Percentiles rank a stretch among this genome's conserved stretches.
Evolutionary conservation across 2,329 filamentous ascomycete genomes (phyloP).

Genomic region (Neurospora sp.): DNA sequence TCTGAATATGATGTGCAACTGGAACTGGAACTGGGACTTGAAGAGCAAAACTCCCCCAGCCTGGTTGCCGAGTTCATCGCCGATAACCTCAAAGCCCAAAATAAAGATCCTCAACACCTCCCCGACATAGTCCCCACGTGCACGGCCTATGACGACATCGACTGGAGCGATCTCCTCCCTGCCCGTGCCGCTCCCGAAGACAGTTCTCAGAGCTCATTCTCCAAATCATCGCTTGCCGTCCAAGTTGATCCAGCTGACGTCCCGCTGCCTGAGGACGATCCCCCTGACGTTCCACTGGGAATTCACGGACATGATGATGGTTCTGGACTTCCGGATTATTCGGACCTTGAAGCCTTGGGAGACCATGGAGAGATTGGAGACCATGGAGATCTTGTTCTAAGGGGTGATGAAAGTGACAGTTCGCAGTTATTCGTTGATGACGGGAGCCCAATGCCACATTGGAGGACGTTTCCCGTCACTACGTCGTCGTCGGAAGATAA

Average conservation of each 20-base stretch:
- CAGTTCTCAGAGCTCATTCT: neutral
- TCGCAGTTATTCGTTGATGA: neutral
- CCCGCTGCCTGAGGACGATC: neutral
- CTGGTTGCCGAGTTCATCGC: neutral
- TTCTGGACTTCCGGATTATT: neutral
- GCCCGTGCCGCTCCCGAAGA: neutral
- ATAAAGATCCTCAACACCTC: neutral
- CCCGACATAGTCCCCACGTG: neutral
- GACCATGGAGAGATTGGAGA: neutral
- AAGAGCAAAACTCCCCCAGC: neutral
- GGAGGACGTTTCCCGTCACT: neutral
- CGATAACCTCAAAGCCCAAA: neutral
- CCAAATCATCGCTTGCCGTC: neutral
- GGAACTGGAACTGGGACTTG: neutral
- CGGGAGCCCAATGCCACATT: neutral
- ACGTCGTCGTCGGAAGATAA: neutral
- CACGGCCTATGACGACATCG: neutral
- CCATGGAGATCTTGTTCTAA: neutral
- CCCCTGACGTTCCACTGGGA: rapidly evolving
- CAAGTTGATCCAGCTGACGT: neutral
- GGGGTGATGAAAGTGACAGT: neutral
- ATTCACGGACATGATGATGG: neutral
- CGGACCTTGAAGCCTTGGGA: neutral
- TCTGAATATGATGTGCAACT: neutral
- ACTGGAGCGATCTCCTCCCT: neutral